These are phyloP conservation scores for Tuber indicum DNA, from an alignment of 495 filamentous ascomycete species.

Conservation along the genomic window DNA sequence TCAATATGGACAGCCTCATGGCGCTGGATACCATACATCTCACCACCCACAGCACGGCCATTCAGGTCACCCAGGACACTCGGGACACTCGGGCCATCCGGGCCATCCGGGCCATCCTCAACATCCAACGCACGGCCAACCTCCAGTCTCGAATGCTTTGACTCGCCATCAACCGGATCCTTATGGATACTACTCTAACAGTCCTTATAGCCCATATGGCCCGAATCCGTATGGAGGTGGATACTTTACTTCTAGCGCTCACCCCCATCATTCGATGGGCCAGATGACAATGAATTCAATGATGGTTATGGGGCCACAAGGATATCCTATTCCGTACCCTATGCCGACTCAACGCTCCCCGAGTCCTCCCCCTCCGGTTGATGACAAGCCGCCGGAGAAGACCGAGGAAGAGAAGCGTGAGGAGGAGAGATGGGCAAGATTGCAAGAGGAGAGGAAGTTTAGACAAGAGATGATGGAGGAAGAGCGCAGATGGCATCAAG, in stretches of 20 bases:
- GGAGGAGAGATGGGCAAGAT: conserved; percentile 30
- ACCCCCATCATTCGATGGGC: conserved; percentile 30
- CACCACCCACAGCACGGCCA: background rate
- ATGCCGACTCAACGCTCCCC: conserved; percentile 15
- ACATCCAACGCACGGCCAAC: conserved; percentile 23
- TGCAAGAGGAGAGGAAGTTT: conserved; percentile 39
- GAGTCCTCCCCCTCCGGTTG: conserved; percentile 30
- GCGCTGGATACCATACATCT: background rate
- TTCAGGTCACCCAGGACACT: conserved; percentile 21
- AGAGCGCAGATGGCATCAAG: conserved; percentile 36
- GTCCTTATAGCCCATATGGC: conserved; percentile 25
- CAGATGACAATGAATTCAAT: conserved; percentile 32
- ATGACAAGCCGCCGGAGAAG: conserved; percentile 36
- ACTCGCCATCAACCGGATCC: conserved; percentile 29
- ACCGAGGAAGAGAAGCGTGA: conserved; percentile 37
- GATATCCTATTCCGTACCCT: conserved; percentile 34
- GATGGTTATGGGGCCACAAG: conserved; percentile 41
- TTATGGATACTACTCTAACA: conserved; percentile 33
- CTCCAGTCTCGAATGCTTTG: conserved; percentile 17
- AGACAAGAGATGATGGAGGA: conserved; percentile 39
- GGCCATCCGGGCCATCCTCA: conserved; percentile 20
- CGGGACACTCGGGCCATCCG: conserved; percentile 21
- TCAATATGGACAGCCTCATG: background rate
- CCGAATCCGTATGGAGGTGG: conserved; percentile 33
- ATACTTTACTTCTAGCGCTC: conserved; percentile 28